Percentiles rank a stretch among this genome's conserved stretches.
Evolutionary conservation across 441 rosid genomes (phyloP).

Genomic region (Populus hybrid): DNA sequence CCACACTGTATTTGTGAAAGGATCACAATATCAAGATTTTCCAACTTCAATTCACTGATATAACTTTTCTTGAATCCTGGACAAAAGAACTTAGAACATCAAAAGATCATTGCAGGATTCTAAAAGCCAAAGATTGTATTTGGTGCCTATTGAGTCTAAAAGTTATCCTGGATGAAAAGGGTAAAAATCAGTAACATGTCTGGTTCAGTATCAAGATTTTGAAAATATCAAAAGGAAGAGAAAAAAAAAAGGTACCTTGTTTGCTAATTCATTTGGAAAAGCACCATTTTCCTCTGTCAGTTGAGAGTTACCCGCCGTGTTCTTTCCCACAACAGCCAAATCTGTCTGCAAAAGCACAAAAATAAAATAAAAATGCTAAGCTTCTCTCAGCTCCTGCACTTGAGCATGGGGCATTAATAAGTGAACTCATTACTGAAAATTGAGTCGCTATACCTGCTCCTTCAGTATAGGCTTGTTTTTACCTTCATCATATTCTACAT

Average conservation of each 20-base stretch:
- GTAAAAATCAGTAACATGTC: not conserved
- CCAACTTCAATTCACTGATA: no score
- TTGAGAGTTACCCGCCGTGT: constrained; percentile 21
- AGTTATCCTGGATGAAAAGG: not conserved
- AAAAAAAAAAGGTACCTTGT: constrained; percentile 34
- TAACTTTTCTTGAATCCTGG: not conserved
- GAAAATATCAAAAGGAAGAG: not conserved
- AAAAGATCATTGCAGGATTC: not conserved
- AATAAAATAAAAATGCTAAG: constrained; percentile 4
- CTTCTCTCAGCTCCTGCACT: constrained; percentile 2
- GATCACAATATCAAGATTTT: not conserved
- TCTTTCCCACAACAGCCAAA: no score
- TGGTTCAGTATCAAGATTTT: not conserved
- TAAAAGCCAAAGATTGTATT: not conserved
- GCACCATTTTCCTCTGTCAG: constrained; percentile 24
- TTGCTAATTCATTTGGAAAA: constrained; percentile 21
- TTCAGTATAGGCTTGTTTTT: constrained; percentile 30
- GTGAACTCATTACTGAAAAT: not conserved
- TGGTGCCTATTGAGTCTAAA: not conserved
- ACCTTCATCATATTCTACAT: constrained; percentile 36
- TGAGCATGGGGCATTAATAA: constrained; percentile 3
- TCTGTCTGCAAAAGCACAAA: not conserved
- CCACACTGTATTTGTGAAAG: not conserved
- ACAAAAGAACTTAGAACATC: not conserved
- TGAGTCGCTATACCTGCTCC: constrained; percentile 51